Conservation (phyloP, 1,284 basidiomycete species). For the Trametes hirsuta region DNA sequence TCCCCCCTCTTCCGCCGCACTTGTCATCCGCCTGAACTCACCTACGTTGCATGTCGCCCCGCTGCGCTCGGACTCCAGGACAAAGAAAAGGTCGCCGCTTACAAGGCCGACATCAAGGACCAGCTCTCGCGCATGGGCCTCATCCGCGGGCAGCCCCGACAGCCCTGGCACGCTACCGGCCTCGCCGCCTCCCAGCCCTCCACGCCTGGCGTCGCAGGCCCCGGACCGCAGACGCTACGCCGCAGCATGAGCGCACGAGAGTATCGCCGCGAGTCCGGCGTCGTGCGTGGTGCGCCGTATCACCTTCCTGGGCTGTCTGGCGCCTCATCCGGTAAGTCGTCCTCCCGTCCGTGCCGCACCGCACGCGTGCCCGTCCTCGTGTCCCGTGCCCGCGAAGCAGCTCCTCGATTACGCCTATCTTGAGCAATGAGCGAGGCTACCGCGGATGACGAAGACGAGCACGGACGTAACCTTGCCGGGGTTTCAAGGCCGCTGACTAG, state of each 20-base stretch:
- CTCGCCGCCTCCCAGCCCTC: constrained; percentile 18
- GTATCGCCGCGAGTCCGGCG: constrained; percentile 20
- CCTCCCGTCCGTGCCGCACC: constrained; percentile 7
- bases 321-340: constrained; percentile 21
- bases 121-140: constrained; percentile 74
- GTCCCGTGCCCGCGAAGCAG: constrained; percentile 14
- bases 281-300: constrained; percentile 16
- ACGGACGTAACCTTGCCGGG: constrained; percentile 23
- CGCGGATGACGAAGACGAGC: constrained; percentile 7
- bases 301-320: constrained; percentile 17
- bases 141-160: constrained; percentile 77
- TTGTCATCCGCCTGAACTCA: not conserved
- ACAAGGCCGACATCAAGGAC: constrained; percentile 83
- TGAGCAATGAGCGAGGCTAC: constrained; percentile 5
- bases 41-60: constrained; percentile 16
- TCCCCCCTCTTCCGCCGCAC: constrained; percentile 10
- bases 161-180: constrained; percentile 25
- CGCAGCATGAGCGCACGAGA: constrained; percentile 27
- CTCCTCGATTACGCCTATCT: constrained; percentile 11
- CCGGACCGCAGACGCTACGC: constrained; percentile 31
- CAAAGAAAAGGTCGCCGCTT: constrained; percentile 77
- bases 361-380: constrained; percentile 13
- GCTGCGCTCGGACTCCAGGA: constrained; percentile 49
- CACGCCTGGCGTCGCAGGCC: constrained; percentile 30
- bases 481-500: constrained; percentile 15